Evolutionary conservation across 441 rosid species (phyloP).

Genomic region (Croton setiger): DNA sequence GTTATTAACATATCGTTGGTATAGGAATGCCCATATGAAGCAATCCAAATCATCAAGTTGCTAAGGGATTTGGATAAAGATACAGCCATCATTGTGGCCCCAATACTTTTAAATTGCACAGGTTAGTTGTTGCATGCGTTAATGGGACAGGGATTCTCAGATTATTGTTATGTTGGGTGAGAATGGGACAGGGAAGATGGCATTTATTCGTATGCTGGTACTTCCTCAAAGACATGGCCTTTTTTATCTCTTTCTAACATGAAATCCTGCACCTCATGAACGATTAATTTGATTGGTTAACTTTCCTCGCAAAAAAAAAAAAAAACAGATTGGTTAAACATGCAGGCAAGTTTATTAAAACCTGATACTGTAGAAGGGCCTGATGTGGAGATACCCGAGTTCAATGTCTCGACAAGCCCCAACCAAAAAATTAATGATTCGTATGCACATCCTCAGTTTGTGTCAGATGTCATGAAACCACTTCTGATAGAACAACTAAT

Average conservation of each 20-base stretch:
- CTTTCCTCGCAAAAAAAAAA: too few species aligned
- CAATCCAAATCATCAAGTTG: constrained; percentile 94
- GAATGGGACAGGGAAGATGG: constrained; percentile 97
- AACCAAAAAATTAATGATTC: constrained; percentile 85
- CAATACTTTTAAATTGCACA: constrained; percentile 88
- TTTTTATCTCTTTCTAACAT: not conserved
- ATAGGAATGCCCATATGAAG: constrained; percentile 98
- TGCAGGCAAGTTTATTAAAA: constrained; percentile 83
- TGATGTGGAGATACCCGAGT: constrained; percentile 89
- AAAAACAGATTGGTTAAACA: too few species aligned
- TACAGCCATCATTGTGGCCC: constrained; percentile 98
- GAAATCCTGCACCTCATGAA: constrained; percentile 6
- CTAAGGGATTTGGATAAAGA: constrained; percentile 91
- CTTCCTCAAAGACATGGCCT: not conserved
- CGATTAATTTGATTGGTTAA: constrained; percentile 17
- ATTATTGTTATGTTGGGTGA: constrained; percentile 96
- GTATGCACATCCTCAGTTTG: constrained; percentile 87
- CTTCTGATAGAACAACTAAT: constrained; percentile 92
- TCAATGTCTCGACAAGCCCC: constrained; percentile 96
- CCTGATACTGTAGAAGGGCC: constrained; percentile 71
- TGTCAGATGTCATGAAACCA: constrained; percentile 97
- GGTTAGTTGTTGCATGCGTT: constrained; percentile 37
- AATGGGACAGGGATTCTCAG: constrained; percentile 53
- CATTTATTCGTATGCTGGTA: constrained; percentile 98
- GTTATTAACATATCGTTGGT: constrained; percentile 13